Conservation (phyloP, 2,329 filamentous ascomycete genomes). For the Nannizziopsis barbatae region DNA sequence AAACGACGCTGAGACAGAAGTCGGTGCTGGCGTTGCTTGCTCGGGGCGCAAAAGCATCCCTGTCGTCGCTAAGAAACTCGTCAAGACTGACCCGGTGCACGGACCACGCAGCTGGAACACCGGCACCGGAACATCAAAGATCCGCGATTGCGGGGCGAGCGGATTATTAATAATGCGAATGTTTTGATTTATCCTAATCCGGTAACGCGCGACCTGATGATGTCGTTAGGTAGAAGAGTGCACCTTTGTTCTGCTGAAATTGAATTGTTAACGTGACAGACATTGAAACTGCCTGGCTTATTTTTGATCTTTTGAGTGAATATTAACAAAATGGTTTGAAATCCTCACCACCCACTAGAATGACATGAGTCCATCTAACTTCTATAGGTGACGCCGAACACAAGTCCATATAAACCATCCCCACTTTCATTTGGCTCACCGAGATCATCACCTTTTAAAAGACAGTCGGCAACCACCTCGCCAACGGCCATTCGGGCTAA, state of each 20-base stretch:
- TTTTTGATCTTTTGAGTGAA: neutral
- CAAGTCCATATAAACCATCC: constrained; percentile 56
- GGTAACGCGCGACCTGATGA: neutral
- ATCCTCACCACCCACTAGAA: neutral
- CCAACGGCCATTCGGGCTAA: constrained; percentile 44
- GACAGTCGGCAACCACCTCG: constrained; percentile 42
- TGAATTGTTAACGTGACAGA: too few species aligned
- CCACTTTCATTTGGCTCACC: constrained; percentile 60
- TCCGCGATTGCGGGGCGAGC: constrained; percentile 2
- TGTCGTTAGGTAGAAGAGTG: neutral
- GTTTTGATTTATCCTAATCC: constrained; percentile 13
- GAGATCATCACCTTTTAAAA: constrained; percentile 57
- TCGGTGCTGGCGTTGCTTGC: too few species aligned
- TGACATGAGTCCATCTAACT: neutral
- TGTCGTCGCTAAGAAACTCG: neutral
- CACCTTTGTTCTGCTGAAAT: too few species aligned
- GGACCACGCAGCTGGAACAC: constrained; percentile 3
- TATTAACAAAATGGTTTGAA: neutral
- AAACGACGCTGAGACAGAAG: too few species aligned
- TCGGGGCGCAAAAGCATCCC: too few species aligned
- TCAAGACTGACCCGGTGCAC: constrained; percentile 5
- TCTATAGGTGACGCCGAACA: constrained; percentile 39
- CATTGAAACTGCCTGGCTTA: too few species aligned
- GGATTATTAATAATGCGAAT: constrained; percentile 12
- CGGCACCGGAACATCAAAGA: constrained; percentile 1